Conservation (phyloP, 73 alveolate species). For the Strombidium stylifer region DNA sequence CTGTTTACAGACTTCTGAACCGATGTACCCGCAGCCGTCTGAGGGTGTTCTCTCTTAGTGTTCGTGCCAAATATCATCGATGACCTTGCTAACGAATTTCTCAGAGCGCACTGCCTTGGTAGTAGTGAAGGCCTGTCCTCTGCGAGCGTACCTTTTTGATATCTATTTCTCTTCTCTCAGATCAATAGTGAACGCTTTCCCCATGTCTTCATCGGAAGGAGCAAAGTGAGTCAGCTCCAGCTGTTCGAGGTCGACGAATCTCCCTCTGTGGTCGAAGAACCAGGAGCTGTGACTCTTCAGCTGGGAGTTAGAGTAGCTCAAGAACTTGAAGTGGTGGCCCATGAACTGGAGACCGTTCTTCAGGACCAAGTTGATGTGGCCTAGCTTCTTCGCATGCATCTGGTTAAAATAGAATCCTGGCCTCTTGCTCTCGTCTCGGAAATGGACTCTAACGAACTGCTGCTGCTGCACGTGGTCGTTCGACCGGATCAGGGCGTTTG, state of each 20-base stretch:
- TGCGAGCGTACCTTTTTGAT: slow-evolving; percentile 50
- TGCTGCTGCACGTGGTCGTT: no score
- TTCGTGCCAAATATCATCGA: neutral
- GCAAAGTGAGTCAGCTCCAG: no score
- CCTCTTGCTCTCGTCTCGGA: neutral
- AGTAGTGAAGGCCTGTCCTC: slow-evolving; percentile 56
- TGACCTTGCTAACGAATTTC: neutral
- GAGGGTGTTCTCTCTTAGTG: slow-evolving; percentile 20
- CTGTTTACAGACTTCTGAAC: neutral
- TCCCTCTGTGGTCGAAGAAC: no score
- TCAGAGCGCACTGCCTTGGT: slow-evolving; percentile 28
- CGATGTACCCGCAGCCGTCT: slow-evolving; percentile 62
- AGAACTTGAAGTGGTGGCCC: slow-evolving; percentile 11
- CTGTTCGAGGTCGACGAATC: no score
- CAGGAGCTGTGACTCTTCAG: slow-evolving; percentile 54
- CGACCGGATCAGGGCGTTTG: no score
- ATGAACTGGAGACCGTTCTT: slow-evolving; percentile 15
- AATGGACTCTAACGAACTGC: slow-evolving; percentile 19
- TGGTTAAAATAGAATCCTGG: slow-evolving; percentile 4
- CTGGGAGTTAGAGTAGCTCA: slow-evolving; percentile 59
- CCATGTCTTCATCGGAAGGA: no score
- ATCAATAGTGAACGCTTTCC: no score
- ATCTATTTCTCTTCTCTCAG: no score
- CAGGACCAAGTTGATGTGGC: slow-evolving; percentile 15
- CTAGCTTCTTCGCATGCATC: neutral